These are phyloP conservation scores for Cryptococcus floricola DNA, from an alignment of 1,284 basidiomycete genomes.

Conservation along the genomic window DNA sequence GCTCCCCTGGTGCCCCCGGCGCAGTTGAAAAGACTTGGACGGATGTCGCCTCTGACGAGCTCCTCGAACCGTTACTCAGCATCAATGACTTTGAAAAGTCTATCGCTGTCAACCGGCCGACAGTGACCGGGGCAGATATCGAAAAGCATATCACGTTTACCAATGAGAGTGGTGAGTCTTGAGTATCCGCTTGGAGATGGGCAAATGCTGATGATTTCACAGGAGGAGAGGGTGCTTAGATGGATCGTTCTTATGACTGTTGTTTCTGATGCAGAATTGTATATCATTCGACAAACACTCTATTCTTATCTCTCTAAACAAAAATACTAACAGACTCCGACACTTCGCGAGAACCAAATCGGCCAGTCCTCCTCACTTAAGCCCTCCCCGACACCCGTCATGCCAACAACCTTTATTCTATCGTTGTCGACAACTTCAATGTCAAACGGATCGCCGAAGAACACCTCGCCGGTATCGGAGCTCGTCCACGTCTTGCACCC, in stretches of 20 bases:
- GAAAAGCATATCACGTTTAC: conserved; percentile 90
- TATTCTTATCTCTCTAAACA: neutral
- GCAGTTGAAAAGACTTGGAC: conserved; percentile 90
- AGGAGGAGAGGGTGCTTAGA: conserved; percentile 20
- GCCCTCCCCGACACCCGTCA: conserved; percentile 6
- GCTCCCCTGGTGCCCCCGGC: conserved; percentile 84
- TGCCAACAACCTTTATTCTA: neutral
- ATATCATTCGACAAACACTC: too few relatives aligned
- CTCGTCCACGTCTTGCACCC: conserved; percentile 1
- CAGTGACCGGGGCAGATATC: conserved; percentile 85
- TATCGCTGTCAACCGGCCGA: conserved; percentile 76
- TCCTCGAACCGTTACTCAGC: conserved; percentile 77
- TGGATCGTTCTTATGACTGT: neutral
- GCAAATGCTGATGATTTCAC: neutral
- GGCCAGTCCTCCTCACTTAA: conserved; percentile 48
- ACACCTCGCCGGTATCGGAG: neutral
- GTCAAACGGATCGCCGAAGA: conserved; percentile 1
- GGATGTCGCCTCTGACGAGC: conserved; percentile 84
- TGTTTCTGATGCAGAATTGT: too few relatives aligned
- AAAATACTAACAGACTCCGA: neutral
- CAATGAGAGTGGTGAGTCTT: conserved; percentile 58
- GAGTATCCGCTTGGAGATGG: neutral
- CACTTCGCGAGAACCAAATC: neutral
- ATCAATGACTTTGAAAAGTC: conserved; percentile 82
- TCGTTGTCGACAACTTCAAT: neutral